Percentiles rank a stretch among this genome's conserved stretches.
These are phyloP conservation scores for Brassica hybrid DNA, from an alignment of 441 rosid species.

Conservation along the genomic window DNA sequence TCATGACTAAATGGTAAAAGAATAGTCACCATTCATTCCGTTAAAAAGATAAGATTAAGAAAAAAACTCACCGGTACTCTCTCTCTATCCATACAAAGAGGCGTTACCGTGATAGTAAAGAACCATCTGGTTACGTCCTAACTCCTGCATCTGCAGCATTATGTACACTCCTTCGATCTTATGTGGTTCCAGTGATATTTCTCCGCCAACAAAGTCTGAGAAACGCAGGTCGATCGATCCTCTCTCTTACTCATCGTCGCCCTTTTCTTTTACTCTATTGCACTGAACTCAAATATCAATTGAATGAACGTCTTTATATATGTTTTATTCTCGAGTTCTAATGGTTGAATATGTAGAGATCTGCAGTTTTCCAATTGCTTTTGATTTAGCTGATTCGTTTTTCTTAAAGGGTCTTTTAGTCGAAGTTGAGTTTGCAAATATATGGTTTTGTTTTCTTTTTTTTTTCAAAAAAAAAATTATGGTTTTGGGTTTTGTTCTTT, in stretches of 20 bases:
- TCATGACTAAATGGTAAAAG: not conserved
- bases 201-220: not conserved
- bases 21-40: not conserved
- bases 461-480: too few species aligned
- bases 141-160: conserved; percentile 2
- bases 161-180: not conserved
- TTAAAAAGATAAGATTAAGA: conserved; percentile 3
- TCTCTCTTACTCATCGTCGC: not conserved
- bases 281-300: not conserved
- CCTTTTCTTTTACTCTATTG: not conserved
- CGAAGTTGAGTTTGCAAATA: not conserved
- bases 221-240: conserved; percentile 12
- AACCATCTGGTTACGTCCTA: not conserved
- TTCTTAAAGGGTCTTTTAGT: not conserved
- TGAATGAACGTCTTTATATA: not conserved
- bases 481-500: not conserved
- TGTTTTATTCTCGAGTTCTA: not conserved
- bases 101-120: not conserved
- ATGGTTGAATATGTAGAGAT: not conserved
- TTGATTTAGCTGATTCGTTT: not conserved
- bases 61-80: not conserved
- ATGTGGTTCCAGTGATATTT: not conserved
- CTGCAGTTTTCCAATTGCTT: not conserved
- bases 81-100: conserved; percentile 2
- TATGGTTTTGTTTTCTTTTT: not conserved